These are phyloP conservation scores for Cyathus striatus DNA, from an alignment of 768 basidiomycete genomes.

Conservation along the genomic window DNA sequence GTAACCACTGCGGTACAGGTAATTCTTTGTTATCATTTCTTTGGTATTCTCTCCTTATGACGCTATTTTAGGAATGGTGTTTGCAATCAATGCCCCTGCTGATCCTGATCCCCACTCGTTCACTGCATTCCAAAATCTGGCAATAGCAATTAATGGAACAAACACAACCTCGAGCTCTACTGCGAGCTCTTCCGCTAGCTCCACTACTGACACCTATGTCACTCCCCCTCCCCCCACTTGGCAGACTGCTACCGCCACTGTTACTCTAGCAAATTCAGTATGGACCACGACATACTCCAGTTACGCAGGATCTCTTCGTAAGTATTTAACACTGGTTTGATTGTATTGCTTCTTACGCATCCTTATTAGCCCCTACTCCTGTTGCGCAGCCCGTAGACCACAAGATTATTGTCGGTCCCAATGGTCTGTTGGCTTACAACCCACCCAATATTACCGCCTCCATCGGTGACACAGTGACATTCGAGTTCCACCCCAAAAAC, in stretches of 20 bases:
- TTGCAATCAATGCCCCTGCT: slow-evolving; percentile 55
- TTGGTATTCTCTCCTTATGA: not conserved
- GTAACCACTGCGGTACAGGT: slow-evolving; percentile 45
- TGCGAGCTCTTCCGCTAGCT: slow-evolving; percentile 8
- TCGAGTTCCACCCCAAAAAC: slow-evolving; percentile 41
- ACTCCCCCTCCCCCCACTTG: slow-evolving; percentile 17
- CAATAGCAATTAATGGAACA: slow-evolving; percentile 31
- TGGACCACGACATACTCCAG: slow-evolving; percentile 36
- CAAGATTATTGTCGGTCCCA: slow-evolving; percentile 31
- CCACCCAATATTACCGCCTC: slow-evolving; percentile 34
- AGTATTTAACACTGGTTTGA: slow-evolving; percentile 5
- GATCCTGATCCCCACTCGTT: slow-evolving; percentile 34
- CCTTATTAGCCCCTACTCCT: slow-evolving; percentile 17
- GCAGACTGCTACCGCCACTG: slow-evolving; percentile 34
- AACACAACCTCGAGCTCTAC: not conserved
- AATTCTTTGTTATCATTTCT: not conserved
- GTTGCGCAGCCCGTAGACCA: slow-evolving; percentile 24
- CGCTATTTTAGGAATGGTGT: slow-evolving; percentile 50
- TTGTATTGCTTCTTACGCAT: not conserved
- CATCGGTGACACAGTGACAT: slow-evolving; percentile 38
- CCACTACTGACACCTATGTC: slow-evolving; percentile 9
- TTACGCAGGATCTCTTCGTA: slow-evolving; percentile 28
- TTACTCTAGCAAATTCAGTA: slow-evolving; percentile 22
- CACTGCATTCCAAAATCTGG: slow-evolving; percentile 42
- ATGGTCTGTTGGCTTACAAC: slow-evolving; percentile 26